These are phyloP conservation scores for Annulohypoxylon moriforme DNA, from an alignment of 495 filamentous ascomycete genomes.

Conservation along the genomic window DNA sequence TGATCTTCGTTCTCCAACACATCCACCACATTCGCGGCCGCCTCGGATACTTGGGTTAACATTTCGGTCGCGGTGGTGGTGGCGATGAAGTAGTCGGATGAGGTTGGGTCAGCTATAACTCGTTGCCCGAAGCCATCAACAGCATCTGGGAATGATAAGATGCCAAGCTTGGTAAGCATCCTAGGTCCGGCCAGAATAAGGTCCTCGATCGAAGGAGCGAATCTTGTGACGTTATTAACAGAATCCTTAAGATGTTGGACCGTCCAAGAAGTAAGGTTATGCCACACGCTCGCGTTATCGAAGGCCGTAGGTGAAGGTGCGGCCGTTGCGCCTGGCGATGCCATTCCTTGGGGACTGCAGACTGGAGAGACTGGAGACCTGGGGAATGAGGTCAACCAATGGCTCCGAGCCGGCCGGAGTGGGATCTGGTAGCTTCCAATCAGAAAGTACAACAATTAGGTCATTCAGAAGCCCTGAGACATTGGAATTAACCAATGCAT, in stretches of 20 bases:
- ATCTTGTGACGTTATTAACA: conserved; percentile 57
- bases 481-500: conserved; percentile 31
- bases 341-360: conserved; percentile 31
- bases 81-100: conserved; percentile 53
- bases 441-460: conserved; percentile 24
- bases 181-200: conserved; percentile 70
- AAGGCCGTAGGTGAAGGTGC: conserved; percentile 43
- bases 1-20: conserved; percentile 44
- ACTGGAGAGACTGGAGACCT: neutral
- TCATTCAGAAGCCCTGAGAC: conserved; percentile 30
- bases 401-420: conserved; percentile 28
- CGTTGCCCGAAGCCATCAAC: conserved; percentile 71
- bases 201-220: conserved; percentile 63
- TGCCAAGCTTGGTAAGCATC: conserved; percentile 71
- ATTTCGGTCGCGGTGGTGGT: conserved; percentile 48
- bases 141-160: conserved; percentile 69
- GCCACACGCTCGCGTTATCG: conserved; percentile 57
- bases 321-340: conserved; percentile 43
- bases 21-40: conserved; percentile 45
- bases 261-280: conserved; percentile 61
- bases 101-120: conserved; percentile 68
- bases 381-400: conserved; percentile 26
- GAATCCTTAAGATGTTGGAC: conserved; percentile 53
- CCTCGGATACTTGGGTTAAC: conserved; percentile 51
- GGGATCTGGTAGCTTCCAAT: conserved; percentile 36